phyloP scores from a whole-genome alignment of 768 basidiomycete species.

The Hericium rajendrae region DNA sequence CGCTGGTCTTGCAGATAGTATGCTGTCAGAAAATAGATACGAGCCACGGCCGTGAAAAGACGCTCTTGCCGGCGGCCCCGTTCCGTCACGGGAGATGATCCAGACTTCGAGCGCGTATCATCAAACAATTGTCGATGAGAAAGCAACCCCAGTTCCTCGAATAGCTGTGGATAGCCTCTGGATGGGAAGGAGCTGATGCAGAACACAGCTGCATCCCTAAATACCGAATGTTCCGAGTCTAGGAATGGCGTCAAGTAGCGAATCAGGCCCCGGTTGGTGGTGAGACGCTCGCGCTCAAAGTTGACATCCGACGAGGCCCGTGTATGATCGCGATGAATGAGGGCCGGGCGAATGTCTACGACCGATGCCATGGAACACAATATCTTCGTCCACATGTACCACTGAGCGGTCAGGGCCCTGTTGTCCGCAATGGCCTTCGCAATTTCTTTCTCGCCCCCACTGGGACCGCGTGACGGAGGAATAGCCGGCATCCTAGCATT shows the following conservation, averaged over 20 bases:
- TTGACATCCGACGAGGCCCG: conserved; percentile 57
- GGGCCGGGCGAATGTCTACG: conserved; percentile 47
- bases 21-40: conserved; percentile 82
- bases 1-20: conserved; percentile 64
- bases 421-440: conserved; percentile 46
- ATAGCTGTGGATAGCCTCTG: conserved; percentile 64
- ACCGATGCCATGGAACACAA: conserved; percentile 75
- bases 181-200: conserved; percentile 84
- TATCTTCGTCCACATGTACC: conserved; percentile 77
- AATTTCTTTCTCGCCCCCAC: conserved; percentile 40
- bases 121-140: conserved; percentile 81
- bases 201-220: conserved; percentile 79
- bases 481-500: conserved; percentile 44
- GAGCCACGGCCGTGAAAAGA: conserved; percentile 76
- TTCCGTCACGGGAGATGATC: conserved; percentile 33
- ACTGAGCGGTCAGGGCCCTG: conserved; percentile 56
- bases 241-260: conserved; percentile 80
- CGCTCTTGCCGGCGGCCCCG: conserved; percentile 67
- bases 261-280: conserved; percentile 77
- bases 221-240: conserved; percentile 73
- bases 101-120: conserved; percentile 43
- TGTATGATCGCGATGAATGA: conserved; percentile 53
- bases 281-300: conserved; percentile 73
- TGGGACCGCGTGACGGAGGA: conserved; percentile 30
- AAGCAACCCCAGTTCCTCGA: conserved; percentile 77